Conservation (phyloP, 1,284 basidiomycete genomes). For the Moesziomyces globuligerus region DNA sequence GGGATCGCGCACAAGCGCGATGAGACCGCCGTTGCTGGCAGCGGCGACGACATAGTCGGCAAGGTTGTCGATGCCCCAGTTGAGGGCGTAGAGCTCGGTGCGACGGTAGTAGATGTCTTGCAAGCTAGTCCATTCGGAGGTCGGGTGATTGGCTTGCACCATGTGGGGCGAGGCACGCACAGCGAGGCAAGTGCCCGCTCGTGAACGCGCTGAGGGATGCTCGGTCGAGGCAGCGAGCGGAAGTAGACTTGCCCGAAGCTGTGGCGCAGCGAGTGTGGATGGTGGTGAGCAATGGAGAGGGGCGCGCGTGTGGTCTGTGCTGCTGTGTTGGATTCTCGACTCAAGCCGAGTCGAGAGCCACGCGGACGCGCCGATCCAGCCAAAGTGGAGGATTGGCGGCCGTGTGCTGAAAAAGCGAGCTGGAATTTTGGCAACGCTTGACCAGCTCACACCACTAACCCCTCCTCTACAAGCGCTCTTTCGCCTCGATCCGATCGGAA, state of each 20-base stretch:
- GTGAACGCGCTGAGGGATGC: background rate
- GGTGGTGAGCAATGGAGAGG: background rate
- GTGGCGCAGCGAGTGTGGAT: background rate
- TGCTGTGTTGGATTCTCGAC: background rate
- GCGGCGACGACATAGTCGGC: slow-evolving; percentile 83
- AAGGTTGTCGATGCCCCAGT: slow-evolving; percentile 81
- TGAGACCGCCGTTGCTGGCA: slow-evolving; percentile 84
- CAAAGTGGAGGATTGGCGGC: slow-evolving; percentile 6
- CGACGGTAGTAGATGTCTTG: slow-evolving; percentile 71
- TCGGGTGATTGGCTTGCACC: slow-evolving; percentile 48
- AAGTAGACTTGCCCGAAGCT: too few species aligned
- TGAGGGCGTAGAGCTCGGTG: slow-evolving; percentile 83
- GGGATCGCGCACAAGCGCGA: slow-evolving; percentile 87
- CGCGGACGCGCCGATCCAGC: background rate
- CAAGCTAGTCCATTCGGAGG: slow-evolving; percentile 59
- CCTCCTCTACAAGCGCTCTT: background rate
- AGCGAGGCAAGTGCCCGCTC: background rate
- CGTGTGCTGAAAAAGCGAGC: too few species aligned
- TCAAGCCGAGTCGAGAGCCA: too few species aligned
- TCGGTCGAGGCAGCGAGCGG: background rate
- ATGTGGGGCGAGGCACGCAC: slow-evolving; percentile 1
- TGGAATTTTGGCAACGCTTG: too few species aligned
- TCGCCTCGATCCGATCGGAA: background rate
- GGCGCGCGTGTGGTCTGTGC: slow-evolving; percentile 19
- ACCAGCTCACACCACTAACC: too few species aligned